These are phyloP conservation scores for Fusarium nematophilum DNA, from an alignment of 2,329 filamentous ascomycete genomes.

Conservation along the genomic window DNA sequence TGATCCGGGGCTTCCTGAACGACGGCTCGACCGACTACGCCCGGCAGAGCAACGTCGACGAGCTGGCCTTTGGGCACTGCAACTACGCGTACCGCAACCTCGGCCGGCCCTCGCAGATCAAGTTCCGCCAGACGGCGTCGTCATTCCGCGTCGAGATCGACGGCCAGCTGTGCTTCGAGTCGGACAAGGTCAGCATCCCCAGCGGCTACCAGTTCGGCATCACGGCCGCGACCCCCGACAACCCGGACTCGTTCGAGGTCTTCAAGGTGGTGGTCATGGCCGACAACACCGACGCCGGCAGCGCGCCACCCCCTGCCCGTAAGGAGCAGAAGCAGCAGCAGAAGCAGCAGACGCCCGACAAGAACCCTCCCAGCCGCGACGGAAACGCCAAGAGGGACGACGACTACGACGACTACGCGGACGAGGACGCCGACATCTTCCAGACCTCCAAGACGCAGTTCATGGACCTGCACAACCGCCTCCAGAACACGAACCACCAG, in stretches of 20 bases:
- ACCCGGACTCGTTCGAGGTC: slow-evolving; percentile 92
- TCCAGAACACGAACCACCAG: slow-evolving; percentile 79
- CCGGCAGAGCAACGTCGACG: slow-evolving; percentile 78
- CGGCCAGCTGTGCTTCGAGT: slow-evolving; percentile 84
- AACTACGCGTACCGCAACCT: slow-evolving; percentile 91
- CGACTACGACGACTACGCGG: slow-evolving; percentile 57
- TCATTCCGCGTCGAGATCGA: slow-evolving; percentile 85
- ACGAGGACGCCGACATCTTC: slow-evolving; percentile 60
- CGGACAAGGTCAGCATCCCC: slow-evolving; percentile 81
- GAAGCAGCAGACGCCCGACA: slow-evolving; percentile 43
- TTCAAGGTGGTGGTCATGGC: slow-evolving; percentile 85
- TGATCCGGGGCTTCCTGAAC: slow-evolving; percentile 92
- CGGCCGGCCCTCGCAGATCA: slow-evolving; percentile 83
- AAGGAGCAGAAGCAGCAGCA: slow-evolving; percentile 28
- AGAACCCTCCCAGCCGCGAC: slow-evolving; percentile 20
- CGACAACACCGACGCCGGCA: slow-evolving; percentile 53
- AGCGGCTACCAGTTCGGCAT: slow-evolving; percentile 86
- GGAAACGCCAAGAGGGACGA: slow-evolving; percentile 40
- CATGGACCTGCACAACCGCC: slow-evolving; percentile 83
- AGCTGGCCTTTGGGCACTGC: slow-evolving; percentile 92
- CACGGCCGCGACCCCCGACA: slow-evolving; percentile 88
- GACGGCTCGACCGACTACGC: slow-evolving; percentile 87
- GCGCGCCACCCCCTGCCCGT: slow-evolving; percentile 44
- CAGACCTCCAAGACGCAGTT: slow-evolving; percentile 73
- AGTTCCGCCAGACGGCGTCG: slow-evolving; percentile 72